Percentiles rank a stretch among this genome's conserved stretches.
Conservation (phyloP, 345 rosid genomes). For the Mercurialis annua region DNA sequence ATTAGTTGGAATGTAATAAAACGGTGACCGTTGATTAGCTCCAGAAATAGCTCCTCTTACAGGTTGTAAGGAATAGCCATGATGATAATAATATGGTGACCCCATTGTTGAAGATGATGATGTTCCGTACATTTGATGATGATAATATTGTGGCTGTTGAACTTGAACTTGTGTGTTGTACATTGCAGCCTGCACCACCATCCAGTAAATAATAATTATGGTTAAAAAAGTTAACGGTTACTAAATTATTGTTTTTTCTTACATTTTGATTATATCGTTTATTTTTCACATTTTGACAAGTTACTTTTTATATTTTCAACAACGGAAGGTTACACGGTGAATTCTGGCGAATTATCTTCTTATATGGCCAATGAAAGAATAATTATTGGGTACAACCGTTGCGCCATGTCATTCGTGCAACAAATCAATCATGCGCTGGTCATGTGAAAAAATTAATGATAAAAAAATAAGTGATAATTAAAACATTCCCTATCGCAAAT, state of each 20-base stretch:
- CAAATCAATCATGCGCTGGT: no score
- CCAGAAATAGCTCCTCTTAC: conserved; percentile 47
- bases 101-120: conserved; percentile 38
- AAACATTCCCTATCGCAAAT: no score
- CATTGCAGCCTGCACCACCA: conserved; percentile 43
- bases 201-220: neutral
- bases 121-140: conserved; percentile 62
- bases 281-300: neutral
- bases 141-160: conserved; percentile 65
- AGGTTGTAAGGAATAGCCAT: conserved; percentile 60
- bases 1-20: conserved; percentile 51
- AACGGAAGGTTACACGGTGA: no score
- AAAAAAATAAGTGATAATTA: no score
- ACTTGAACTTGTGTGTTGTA: conserved; percentile 65
- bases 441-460: no score
- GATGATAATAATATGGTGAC: conserved; percentile 49
- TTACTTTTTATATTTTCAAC: no score
- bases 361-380: no score
- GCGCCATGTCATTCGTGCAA: no score
- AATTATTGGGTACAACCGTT: no score
- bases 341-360: no score
- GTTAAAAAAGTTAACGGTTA: no score
- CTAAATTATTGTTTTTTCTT: neutral
- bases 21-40: conserved; percentile 39
- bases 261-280: neutral